Evolutionary conservation across 768 basidiomycete genomes (phyloP).

Genomic region (Albatrellus ellisii): DNA sequence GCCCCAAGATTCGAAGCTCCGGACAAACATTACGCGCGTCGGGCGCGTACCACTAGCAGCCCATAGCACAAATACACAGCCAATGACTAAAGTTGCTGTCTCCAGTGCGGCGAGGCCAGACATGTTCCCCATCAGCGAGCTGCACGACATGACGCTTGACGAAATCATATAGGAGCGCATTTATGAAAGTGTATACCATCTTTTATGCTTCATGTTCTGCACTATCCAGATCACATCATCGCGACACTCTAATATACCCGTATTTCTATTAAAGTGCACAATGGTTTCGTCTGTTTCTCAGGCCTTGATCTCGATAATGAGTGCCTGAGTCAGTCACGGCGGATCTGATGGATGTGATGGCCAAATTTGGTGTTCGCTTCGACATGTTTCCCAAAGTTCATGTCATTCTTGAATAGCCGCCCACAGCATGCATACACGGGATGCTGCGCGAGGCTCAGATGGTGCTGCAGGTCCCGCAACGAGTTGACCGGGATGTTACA

Average conservation of each 20-base stretch:
- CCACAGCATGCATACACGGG: conserved; percentile 19
- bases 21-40: conserved; percentile 23
- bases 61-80: conserved; percentile 12
- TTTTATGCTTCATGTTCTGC: too few relatives aligned
- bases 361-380: background rate
- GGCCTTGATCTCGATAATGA: too few relatives aligned
- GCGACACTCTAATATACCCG: too few relatives aligned
- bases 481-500: conserved; percentile 16
- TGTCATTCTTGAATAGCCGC: conserved; percentile 17
- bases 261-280: too few relatives aligned
- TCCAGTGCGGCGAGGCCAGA: conserved; percentile 1
- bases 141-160: conserved; percentile 21
- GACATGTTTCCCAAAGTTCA: conserved; percentile 14
- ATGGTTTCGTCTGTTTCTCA: too few relatives aligned
- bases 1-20: conserved; percentile 18
- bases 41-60: conserved; percentile 17
- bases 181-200: too few relatives aligned
- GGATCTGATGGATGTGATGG: background rate
- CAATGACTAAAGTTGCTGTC: background rate
- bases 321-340: too few relatives aligned
- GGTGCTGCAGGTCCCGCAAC: conserved; percentile 17
- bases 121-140: conserved; percentile 11
- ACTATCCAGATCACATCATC: too few relatives aligned
- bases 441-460: conserved; percentile 15
- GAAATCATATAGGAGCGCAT: too few relatives aligned